Evolutionary conservation across 75 land plant genomes (phyloP), one percentile per base, ranked within the genome.

Genomic region (Pinus tabuliformis): DNA sequence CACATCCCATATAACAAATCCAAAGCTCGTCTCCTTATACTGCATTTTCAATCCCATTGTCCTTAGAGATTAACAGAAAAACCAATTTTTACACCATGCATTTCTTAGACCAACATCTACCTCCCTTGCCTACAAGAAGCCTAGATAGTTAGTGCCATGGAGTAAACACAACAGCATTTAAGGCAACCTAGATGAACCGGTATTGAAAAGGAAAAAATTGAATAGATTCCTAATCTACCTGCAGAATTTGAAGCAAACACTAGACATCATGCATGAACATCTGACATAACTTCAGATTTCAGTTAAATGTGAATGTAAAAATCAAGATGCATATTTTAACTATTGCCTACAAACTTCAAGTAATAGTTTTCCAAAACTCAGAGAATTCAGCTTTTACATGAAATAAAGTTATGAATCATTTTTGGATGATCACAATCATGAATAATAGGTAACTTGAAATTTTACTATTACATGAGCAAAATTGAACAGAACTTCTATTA

Each of bases 1-100:
- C 99, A 97, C 99, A 97, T 97, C 20, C 95, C 98, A 89, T 97
- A 95, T 9, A 97, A 81, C 80, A 97, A 81, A 83, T 97, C 99
- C 77, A 97, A 91, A 61, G 99, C 96, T 71, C 98, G 87, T 77
- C 98, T 95, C 61, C 98, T 78, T 11, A 97, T 97, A 84, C 99
- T 97, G 96, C 20, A 82, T 82, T 57, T 24, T 49, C 54, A 49
- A 49, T 49, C 12, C 12, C 54, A 49, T 49, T 49, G 2, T 49
- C 54, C 54, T 49, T 49, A 49, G 54, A 49, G 54, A 49, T 49
- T 49, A 49, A 49, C 54, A 49, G 12, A 49, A 49, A 49, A 49
- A 9, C 0, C 9, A 2, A 9, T 11, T 9, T 49, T 49, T 49
- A 49, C 54, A 9, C 54, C 54, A 49, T 49, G 54, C 9, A 9